phyloP scores from a whole-genome alignment of 2,329 filamentous ascomycete genomes.

The Exophiala viscosa region DNA sequence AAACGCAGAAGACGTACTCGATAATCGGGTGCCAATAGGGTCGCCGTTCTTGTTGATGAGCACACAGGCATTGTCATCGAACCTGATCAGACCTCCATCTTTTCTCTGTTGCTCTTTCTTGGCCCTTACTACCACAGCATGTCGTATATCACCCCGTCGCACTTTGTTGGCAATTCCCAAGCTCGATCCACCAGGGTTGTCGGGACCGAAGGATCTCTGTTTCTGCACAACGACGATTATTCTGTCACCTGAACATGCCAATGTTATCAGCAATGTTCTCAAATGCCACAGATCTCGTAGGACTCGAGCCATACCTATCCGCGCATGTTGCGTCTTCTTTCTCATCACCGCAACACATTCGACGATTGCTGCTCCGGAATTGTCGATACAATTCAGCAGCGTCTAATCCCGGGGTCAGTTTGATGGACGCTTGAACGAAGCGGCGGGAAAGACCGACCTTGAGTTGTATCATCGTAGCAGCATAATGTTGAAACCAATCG shows the following conservation, averaged over 20 bases:
- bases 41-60: conserved; percentile 96
- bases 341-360: conserved; percentile 92
- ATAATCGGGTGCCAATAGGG: conserved; percentile 87
- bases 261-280: neutral
- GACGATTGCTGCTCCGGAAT: conserved; percentile 94
- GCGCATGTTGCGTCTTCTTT: conserved; percentile 75
- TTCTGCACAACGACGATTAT: conserved; percentile 98
- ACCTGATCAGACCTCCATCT: conserved; percentile 85
- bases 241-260: conserved; percentile 70
- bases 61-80: conserved; percentile 98
- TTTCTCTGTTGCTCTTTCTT: conserved; percentile 79
- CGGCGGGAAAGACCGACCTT: conserved; percentile 51
- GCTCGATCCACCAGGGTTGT: conserved; percentile 59
- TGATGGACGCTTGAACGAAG: neutral
- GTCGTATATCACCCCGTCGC: conserved; percentile 90
- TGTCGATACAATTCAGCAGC: conserved; percentile 99
- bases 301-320: conserved; percentile 65
- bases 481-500: conserved; percentile 23
- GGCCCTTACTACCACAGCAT: conserved; percentile 92
- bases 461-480: conserved; percentile 80
- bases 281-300: neutral
- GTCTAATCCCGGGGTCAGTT: conserved; percentile 53
- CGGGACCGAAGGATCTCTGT: conserved; percentile 72
- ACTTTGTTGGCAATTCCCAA: conserved; percentile 86
- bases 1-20: conserved; percentile 52